phyloP scores from a whole-genome alignment of 108 stramenopile genomes.

The Ochromonas danica region DNA sequence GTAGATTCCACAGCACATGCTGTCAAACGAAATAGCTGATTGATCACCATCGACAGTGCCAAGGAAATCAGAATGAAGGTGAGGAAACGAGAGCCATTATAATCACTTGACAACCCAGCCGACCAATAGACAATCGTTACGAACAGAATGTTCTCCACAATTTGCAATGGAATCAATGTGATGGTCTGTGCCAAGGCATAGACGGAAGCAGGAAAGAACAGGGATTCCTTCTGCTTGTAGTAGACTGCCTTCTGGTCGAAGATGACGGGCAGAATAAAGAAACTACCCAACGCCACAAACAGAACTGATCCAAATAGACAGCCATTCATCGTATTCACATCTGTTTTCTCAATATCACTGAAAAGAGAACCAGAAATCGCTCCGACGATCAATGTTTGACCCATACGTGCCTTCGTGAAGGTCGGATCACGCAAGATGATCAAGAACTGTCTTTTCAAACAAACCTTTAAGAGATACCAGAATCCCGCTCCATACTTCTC shows the following conservation, averaged over 20 bases:
- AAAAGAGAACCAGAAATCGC: background rate
- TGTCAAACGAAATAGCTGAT: constrained; percentile 48
- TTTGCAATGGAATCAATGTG: constrained; percentile 5
- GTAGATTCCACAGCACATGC: constrained; percentile 45
- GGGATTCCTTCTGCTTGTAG: too few species aligned
- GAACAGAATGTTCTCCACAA: too few species aligned
- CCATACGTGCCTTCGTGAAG: background rate
- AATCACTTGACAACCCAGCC: constrained; percentile 35
- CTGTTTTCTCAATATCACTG: background rate
- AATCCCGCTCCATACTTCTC: too few species aligned
- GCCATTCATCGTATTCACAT: too few species aligned
- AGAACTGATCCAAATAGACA: too few species aligned
- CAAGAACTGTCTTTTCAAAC: too few species aligned
- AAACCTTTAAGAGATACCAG: too few species aligned
- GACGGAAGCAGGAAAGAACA: constrained; percentile 69
- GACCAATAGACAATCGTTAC: constrained; percentile 49
- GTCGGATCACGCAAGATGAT: too few species aligned
- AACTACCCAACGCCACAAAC: constrained; percentile 63
- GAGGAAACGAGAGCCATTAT: constrained; percentile 40
- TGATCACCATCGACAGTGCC: constrained; percentile 38
- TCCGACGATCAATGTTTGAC: background rate
- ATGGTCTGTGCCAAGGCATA: constrained; percentile 43
- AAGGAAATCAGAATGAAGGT: constrained; percentile 43
- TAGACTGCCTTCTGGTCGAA: constrained; percentile 61
- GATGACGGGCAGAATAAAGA: constrained; percentile 65